These are phyloP conservation scores for Corniculantispora saksenae DNA, from an alignment of 2,329 filamentous ascomycete genomes.

Conservation along the genomic window DNA sequence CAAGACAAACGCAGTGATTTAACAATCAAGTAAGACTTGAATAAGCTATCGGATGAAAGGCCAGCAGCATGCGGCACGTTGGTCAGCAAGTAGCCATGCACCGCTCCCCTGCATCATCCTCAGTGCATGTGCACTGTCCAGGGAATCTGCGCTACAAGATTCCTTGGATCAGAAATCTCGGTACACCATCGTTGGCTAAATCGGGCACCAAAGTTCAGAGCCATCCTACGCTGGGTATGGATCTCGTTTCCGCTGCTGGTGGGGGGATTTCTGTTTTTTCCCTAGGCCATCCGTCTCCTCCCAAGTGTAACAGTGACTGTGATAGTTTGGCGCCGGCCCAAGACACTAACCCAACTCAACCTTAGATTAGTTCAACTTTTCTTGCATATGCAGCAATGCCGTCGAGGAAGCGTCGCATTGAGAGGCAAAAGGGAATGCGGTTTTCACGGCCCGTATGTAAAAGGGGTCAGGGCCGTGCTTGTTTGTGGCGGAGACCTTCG, in stretches of 20 bases:
- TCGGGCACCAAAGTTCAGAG: neutral
- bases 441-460: neutral
- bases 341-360: neutral
- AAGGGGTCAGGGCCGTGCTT: neutral
- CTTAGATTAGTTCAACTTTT: neutral
- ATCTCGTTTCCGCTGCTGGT: neutral
- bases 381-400: neutral
- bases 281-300: neutral
- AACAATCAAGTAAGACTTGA: neutral
- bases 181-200: neutral
- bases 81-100: neutral
- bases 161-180: neutral
- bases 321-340: neutral
- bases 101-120: neutral
- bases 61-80: neutral
- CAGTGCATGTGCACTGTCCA: neutral
- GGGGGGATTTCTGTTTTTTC: neutral
- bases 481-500: neutral
- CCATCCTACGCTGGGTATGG: neutral
- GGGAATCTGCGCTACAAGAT: neutral
- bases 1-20: neutral
- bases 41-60: constrained; percentile 7
- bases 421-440: neutral
- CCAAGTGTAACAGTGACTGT: neutral
- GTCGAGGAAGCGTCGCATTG: neutral